Percentiles rank a stretch among this genome's conserved stretches.
phyloP scores from a whole-genome alignment of 768 basidiomycete genomes.

The Leccinum obscurum region DNA sequence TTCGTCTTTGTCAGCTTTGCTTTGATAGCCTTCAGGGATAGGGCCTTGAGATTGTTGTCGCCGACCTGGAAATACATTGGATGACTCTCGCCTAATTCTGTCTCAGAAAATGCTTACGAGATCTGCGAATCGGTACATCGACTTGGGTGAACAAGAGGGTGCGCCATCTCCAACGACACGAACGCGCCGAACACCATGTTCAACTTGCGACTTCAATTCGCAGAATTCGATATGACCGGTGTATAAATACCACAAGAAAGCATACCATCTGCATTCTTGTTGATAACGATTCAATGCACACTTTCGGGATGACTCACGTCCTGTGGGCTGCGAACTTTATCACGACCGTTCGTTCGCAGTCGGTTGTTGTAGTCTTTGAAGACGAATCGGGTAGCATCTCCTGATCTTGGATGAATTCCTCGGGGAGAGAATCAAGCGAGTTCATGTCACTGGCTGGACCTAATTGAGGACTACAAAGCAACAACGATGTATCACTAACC shows the following conservation, averaged over 20 bases:
- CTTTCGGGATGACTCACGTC: constrained; percentile 10
- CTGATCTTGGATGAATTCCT: constrained; percentile 8
- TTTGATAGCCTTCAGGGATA: constrained; percentile 21
- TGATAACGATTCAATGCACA: not conserved
- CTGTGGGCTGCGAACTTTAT: constrained; percentile 18
- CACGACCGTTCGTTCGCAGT: not conserved
- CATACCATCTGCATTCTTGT: constrained; percentile 20
- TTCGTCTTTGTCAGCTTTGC: constrained; percentile 19
- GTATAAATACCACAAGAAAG: constrained; percentile 30
- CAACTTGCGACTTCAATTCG: constrained; percentile 19
- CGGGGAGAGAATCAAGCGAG: not conserved
- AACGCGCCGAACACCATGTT: not conserved
- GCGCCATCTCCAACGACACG: not conserved
- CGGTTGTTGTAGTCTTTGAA: not conserved
- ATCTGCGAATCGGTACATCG: constrained; percentile 37
- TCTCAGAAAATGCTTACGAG: constrained; percentile 23
- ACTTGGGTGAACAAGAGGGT: constrained; percentile 35
- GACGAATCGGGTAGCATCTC: not conserved
- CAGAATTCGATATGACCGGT: constrained; percentile 21
- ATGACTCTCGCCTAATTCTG: not conserved
- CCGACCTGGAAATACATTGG: constrained; percentile 10
- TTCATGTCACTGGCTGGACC: constrained; percentile 4
- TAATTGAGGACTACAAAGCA: constrained; percentile 9
- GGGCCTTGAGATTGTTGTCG: constrained; percentile 17
- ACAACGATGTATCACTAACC: not conserved